These are phyloP conservation scores for Gymnopilus dilepis DNA, from an alignment of 768 basidiomycete species.

Conservation along the genomic window DNA sequence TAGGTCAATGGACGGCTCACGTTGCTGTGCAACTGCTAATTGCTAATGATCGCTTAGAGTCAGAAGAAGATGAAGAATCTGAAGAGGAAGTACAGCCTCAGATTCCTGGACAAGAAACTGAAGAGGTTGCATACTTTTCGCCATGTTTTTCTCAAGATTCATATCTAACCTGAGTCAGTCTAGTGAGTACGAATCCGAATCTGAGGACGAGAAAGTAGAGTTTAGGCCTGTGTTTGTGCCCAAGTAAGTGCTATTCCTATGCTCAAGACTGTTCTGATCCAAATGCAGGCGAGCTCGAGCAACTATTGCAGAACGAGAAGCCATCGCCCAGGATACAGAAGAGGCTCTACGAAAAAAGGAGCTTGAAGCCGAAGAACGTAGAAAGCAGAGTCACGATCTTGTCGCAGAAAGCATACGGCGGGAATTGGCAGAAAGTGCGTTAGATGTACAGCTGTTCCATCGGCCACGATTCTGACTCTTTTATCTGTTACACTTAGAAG, in stretches of 20 bases:
- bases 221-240: conserved; percentile 95
- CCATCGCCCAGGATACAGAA: conserved; percentile 73
- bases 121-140: conserved; percentile 47
- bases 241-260: conserved; percentile 63
- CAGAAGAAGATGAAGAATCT: conserved; percentile 55
- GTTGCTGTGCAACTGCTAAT: too few species aligned
- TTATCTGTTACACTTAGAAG: conserved; percentile 72
- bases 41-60: conserved; percentile 30
- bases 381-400: conserved; percentile 87
- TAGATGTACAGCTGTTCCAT: background rate
- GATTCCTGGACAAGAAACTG: conserved; percentile 43
- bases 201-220: conserved; percentile 78
- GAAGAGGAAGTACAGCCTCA: too few species aligned
- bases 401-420: conserved; percentile 94
- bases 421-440: conserved; percentile 90
- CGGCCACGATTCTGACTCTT: background rate
- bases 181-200: conserved; percentile 85
- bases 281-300: conserved; percentile 68
- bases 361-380: conserved; percentile 78
- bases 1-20: background rate
- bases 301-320: conserved; percentile 74
- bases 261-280: too few species aligned
- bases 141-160: conserved; percentile 3
- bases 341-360: conserved; percentile 74
- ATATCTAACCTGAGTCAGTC: conserved; percentile 53